Conservation (phyloP, 352 stramenopile genomes). For the Phytopythium sindhum region DNA sequence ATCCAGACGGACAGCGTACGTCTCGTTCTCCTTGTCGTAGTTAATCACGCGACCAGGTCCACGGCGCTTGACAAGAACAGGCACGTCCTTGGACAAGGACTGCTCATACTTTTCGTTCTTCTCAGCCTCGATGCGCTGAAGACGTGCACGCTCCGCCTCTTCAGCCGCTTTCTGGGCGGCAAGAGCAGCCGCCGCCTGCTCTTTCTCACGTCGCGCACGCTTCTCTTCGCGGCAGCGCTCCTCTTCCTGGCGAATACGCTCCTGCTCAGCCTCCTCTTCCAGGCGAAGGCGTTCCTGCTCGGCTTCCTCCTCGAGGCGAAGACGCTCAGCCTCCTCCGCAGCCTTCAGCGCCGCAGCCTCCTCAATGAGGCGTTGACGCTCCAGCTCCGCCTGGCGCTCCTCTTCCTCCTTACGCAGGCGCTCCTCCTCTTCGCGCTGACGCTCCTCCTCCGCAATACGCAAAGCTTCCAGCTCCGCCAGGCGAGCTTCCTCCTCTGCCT, state of each 20-base stretch:
- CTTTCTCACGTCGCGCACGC: conserved; percentile 36
- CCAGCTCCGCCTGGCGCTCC: conserved; percentile 21
- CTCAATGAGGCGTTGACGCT: conserved; percentile 16
- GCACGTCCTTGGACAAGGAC: conserved; percentile 82
- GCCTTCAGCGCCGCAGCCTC: conserved; percentile 12
- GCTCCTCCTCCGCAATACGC: conserved; percentile 11
- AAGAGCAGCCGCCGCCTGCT: conserved; percentile 36
- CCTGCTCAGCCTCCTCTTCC: conserved; percentile 25
- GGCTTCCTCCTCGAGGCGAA: conserved; percentile 26
- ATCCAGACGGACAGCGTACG: conserved; percentile 71
- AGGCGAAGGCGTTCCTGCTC: conserved; percentile 17
- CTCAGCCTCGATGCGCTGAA: conserved; percentile 53
- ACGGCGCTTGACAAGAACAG: conserved; percentile 73
- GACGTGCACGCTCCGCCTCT: conserved; percentile 44
- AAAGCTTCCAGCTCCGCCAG: conserved; percentile 7
- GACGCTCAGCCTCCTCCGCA: conserved; percentile 19
- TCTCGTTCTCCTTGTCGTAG: conserved; percentile 80
- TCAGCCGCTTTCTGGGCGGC: conserved; percentile 35
- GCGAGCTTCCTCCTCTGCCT: conserved; percentile 5
- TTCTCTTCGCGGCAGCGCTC: conserved; percentile 17
- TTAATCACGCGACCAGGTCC: conserved; percentile 66
- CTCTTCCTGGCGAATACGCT: conserved; percentile 18
- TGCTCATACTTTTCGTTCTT: conserved; percentile 84
- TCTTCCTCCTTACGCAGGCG: conserved; percentile 20
- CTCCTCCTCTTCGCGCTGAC: conserved; percentile 13